These are phyloP conservation scores for Xylaria castorea DNA, from an alignment of 495 filamentous ascomycete species.

Conservation along the genomic window DNA sequence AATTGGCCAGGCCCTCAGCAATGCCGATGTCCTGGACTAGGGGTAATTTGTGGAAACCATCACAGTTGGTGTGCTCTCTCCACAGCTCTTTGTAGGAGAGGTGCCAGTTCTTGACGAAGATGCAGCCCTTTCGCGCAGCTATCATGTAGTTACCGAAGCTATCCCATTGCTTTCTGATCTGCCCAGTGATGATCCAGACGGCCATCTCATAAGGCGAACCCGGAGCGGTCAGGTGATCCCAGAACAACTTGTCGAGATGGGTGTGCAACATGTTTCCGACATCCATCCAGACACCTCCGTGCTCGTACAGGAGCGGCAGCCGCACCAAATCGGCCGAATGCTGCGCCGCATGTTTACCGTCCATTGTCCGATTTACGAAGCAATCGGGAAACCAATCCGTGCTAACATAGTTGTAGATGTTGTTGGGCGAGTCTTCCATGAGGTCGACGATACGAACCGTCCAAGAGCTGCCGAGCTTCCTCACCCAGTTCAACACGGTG, in stretches of 20 bases:
- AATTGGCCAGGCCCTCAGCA: constrained; percentile 31
- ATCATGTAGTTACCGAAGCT: constrained; percentile 50
- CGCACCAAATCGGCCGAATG: constrained; percentile 49
- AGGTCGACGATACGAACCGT: constrained; percentile 40
- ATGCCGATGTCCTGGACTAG: constrained; percentile 40
- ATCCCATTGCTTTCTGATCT: constrained; percentile 33
- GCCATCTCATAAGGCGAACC: constrained; percentile 45
- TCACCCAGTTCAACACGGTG: constrained; percentile 44
- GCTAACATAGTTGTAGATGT: constrained; percentile 39
- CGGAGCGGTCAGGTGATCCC: constrained; percentile 46
- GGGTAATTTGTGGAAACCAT: constrained; percentile 40
- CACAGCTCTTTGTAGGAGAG: constrained; percentile 43
- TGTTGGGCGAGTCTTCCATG: constrained; percentile 33
- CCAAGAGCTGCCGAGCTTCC: constrained; percentile 39
- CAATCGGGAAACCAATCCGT: constrained; percentile 40
- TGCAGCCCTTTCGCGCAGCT: constrained; percentile 43
- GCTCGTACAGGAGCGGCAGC: constrained; percentile 43
- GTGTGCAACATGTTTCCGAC: constrained; percentile 47
- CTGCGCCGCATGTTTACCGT: constrained; percentile 42
- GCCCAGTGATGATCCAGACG: constrained; percentile 39
- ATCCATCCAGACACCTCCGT: constrained; percentile 53
- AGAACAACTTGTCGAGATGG: constrained; percentile 48
- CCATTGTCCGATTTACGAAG: constrained; percentile 44
- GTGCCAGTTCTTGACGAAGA: constrained; percentile 49
- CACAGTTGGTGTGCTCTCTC: constrained; percentile 38